Evolutionary conservation across 768 basidiomycete species (phyloP).

Genomic region (Mycena olivaceomarginata): DNA sequence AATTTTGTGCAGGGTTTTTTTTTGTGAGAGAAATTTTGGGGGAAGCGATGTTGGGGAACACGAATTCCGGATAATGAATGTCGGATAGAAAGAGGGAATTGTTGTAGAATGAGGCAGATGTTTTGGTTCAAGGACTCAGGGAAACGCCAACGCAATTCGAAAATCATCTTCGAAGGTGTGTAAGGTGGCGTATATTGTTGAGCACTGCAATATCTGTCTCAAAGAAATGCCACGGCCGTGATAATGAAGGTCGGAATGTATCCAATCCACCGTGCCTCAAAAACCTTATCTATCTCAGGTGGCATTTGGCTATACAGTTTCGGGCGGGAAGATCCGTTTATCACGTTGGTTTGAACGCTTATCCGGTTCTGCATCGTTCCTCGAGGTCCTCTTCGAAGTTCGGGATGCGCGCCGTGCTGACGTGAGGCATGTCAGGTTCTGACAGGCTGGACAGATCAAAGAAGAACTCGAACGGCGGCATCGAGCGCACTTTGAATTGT

Average conservation of each 20-base stretch:
- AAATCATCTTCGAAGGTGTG: constrained; percentile 62
- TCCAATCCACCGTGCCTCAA: background rate
- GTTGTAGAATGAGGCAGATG: constrained; percentile 57
- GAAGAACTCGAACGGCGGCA: too few species aligned
- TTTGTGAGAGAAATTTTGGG: too few species aligned
- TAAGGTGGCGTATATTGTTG: background rate
- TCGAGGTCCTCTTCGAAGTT: too few species aligned
- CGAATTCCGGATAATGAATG: too few species aligned
- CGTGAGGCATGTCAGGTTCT: too few species aligned
- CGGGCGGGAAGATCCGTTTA: constrained; percentile 59
- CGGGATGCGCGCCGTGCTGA: too few species aligned
- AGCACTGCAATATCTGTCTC: background rate
- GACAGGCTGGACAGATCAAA: too few species aligned
- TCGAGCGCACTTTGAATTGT: too few species aligned
- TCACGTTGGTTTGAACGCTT: constrained; percentile 37
- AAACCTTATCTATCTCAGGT: constrained; percentile 36
- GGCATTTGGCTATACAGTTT: constrained; percentile 61
- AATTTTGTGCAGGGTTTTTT: too few species aligned
- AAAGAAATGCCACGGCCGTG: constrained; percentile 60
- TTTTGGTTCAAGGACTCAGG: constrained; percentile 57
- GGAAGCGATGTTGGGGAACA: too few species aligned
- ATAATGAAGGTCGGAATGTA: constrained; percentile 59
- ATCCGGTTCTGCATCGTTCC: background rate
- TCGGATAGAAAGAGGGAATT: too few species aligned
- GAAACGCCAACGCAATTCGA: constrained; percentile 55